Evolutionary conservation across 371 early-diverging fungal species (phyloP).

Genomic region (Rhizomucor miehei): DNA sequence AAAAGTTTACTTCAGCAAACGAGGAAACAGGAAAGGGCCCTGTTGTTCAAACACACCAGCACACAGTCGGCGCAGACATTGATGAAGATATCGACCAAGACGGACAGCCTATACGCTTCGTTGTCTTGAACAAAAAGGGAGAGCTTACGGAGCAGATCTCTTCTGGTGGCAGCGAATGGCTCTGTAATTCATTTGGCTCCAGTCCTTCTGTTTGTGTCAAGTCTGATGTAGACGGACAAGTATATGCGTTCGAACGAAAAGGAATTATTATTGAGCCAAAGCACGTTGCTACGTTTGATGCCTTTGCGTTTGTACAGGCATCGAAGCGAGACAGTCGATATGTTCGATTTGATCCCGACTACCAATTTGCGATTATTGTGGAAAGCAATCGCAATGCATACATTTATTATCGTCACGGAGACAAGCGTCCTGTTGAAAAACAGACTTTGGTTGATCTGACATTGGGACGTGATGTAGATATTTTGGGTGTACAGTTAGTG

Average conservation of each 20-base stretch:
- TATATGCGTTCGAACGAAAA: constrained; percentile 44
- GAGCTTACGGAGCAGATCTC: constrained; percentile 32
- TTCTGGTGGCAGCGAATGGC: constrained; percentile 51
- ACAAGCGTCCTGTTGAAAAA: constrained; percentile 21
- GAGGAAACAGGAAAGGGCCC: constrained; percentile 9
- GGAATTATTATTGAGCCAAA: constrained; percentile 11
- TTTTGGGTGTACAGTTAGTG: constrained; percentile 50
- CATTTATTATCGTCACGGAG: constrained; percentile 56
- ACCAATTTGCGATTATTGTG: constrained; percentile 55
- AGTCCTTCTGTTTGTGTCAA: constrained; percentile 56
- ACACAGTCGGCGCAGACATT: constrained; percentile 55
- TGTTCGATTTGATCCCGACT: constrained; percentile 50
- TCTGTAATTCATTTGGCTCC: constrained; percentile 43
- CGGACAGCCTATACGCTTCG: constrained; percentile 49
- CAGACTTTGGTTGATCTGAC: constrained; percentile 45
- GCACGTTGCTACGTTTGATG: constrained; percentile 67
- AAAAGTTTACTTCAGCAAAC: constrained; percentile 61
- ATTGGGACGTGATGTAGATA: constrained; percentile 32
- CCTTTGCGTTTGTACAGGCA: constrained; percentile 80
- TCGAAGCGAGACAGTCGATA: constrained; percentile 74
- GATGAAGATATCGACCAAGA: constrained; percentile 73
- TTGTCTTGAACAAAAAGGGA: constrained; percentile 30
- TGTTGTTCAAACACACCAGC: constrained; percentile 27
- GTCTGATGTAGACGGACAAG: constrained; percentile 74
- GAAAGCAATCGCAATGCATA: constrained; percentile 71